These are phyloP conservation scores for Cladophialophora exuberans DNA, from an alignment of 2,329 filamentous ascomycete genomes.

Conservation along the genomic window DNA sequence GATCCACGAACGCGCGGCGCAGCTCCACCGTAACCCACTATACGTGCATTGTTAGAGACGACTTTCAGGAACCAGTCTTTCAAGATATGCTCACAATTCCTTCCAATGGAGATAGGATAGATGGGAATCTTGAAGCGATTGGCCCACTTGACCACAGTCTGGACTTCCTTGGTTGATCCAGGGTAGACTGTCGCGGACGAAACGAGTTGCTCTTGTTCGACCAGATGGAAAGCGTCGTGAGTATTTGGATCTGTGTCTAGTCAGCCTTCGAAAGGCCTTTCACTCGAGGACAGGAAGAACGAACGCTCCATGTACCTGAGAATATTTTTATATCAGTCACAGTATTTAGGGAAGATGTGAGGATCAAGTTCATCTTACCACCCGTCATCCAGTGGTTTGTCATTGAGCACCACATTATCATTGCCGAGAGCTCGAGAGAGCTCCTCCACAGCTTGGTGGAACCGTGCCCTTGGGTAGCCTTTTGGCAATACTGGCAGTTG, in stretches of 20 bases:
- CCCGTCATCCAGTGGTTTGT: slow-evolving; percentile 36
- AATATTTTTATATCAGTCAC: not conserved
- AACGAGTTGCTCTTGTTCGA: slow-evolving; percentile 48
- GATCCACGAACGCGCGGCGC: slow-evolving; percentile 49
- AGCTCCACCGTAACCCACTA: slow-evolving; percentile 47
- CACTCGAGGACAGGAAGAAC: not conserved
- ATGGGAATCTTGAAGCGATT: slow-evolving; percentile 40
- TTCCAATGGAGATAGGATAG: slow-evolving; percentile 36
- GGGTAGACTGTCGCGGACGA: slow-evolving; percentile 48
- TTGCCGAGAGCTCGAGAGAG: slow-evolving; percentile 23
- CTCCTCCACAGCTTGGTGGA: slow-evolving; percentile 29
- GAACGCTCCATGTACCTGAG: not conserved
- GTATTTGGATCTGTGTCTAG: slow-evolving; percentile 36
- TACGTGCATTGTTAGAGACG: not conserved
- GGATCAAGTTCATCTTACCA: slow-evolving; percentile 41
- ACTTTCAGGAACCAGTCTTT: not conserved
- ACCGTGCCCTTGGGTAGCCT: too few species aligned
- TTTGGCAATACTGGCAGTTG: slow-evolving; percentile 20
- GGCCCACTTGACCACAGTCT: slow-evolving; percentile 38
- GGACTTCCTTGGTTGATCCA: slow-evolving; percentile 40
- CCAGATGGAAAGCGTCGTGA: slow-evolving; percentile 49
- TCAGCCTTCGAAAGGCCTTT: slow-evolving; percentile 5
- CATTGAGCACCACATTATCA: slow-evolving; percentile 32
- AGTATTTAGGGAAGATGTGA: too few species aligned
- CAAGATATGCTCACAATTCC: slow-evolving; percentile 2